Base-by-base conservation (phyloP, 2,329 filamentous ascomycete genomes). In the Penicillium sp. region DNA sequence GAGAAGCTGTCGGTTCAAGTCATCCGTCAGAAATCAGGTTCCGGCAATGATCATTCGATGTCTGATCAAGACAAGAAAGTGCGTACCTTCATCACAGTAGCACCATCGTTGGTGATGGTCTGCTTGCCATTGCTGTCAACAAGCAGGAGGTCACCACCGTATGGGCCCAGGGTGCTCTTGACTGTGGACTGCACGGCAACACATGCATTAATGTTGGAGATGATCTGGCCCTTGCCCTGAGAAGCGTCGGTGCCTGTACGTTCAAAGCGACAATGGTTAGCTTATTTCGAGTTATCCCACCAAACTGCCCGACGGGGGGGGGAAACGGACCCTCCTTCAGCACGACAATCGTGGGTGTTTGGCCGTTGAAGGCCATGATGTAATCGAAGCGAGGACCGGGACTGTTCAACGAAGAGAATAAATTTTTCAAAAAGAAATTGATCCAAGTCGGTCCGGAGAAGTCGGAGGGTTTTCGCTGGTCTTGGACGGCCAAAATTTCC, bases 201-300 rank as follows among this genome's bases (percentile, higher is more conserved):
- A 79, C 95, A 99, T 69, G 95, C 95, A 83, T 97, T 97, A 82
- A 99, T 98, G 81, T 99, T 99, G 72, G 94, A 96, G 73, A 99
- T 82, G 73, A 99, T 90, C 82, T 99, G 95, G 58, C 93, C 93
- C 79, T 96, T 95, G 74, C 95, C 95, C 81, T 99, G 95, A 57
- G 95, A 98, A 72, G 93, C 88, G 79, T 99, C 95, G 82, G 95
- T 99, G 73, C 95, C 95, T 97, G 73, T 65, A 66, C 60, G 46
- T 64, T 49, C 59, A 58, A 65, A 57, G 59, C 56, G 64, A 58
- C 56, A 67, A 63, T 65, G 55, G 62, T 72, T 69, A 77, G 69
- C 68, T 61, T 67, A 52, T 48, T 43, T 60, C 33, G 52, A 54
- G 55, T 37, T 63, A 67, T 63, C 63, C 59, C 70, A 70, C 67